phyloP scores from a whole-genome alignment of 2,329 filamentous ascomycete species.

The Dendrostoma leiphaemia region DNA sequence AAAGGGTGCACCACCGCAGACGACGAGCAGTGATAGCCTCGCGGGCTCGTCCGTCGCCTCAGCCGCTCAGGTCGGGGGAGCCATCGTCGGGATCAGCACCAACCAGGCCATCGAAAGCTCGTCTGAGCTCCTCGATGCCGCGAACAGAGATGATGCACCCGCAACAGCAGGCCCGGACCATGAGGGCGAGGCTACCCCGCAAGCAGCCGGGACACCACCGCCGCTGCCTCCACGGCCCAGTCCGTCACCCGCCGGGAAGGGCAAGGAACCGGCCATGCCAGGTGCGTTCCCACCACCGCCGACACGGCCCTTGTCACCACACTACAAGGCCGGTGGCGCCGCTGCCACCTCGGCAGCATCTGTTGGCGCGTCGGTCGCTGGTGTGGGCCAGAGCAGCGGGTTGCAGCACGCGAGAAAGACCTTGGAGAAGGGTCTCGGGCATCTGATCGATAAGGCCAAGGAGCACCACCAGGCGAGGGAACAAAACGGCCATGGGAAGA shows the following conservation, averaged over 20 bases:
- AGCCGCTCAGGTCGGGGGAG: not conserved
- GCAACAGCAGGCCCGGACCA: not conserved
- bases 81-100: not conserved
- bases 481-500: constrained; percentile 2
- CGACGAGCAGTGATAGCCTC: not conserved
- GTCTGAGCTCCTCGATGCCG: not conserved
- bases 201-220: not conserved
- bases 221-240: constrained; percentile 7
- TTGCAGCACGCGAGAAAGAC: constrained; percentile 16
- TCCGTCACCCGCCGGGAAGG: not conserved
- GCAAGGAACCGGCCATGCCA: constrained; percentile 10
- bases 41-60: not conserved
- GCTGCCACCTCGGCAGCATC: constrained; percentile 15
- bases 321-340: constrained; percentile 10
- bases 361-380: constrained; percentile 11
- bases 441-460: constrained; percentile 16
- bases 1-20: not conserved
- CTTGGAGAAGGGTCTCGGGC: constrained; percentile 11
- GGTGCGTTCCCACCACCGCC: constrained; percentile 13
- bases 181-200: not conserved
- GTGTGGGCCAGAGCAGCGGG: constrained; percentile 6
- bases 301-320: not conserved
- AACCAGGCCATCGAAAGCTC: not conserved
- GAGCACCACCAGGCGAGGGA: constrained; percentile 14
- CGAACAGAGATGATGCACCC: not conserved